Percentiles rank a stretch among this genome's conserved stretches.
Conservation (phyloP, 148 eudicot species). For the Pouteria glomerata region DNA sequence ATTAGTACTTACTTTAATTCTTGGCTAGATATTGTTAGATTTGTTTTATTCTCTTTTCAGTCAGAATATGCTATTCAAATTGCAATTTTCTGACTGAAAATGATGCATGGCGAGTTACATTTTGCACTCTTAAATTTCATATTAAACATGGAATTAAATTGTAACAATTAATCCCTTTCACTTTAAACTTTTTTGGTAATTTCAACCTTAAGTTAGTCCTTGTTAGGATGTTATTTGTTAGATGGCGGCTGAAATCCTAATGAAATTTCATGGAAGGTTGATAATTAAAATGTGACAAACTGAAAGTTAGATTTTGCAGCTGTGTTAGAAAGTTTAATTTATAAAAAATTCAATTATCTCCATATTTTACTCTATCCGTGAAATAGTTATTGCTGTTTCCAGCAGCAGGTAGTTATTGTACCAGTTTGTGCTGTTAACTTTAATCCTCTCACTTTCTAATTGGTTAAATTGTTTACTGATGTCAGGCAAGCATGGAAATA, state of each 20-base stretch:
- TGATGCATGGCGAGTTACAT: too few relatives aligned
- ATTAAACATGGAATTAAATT: too few relatives aligned
- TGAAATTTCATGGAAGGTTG: too few relatives aligned
- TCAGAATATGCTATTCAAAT: not conserved
- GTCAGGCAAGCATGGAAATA: conserved; percentile 93
- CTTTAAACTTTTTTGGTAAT: too few relatives aligned
- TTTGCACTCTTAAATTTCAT: too few relatives aligned
- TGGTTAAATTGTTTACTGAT: conserved; percentile 10
- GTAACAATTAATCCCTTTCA: too few relatives aligned
- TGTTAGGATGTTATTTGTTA: too few relatives aligned
- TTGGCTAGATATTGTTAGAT: not conserved
- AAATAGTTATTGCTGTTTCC: not conserved
- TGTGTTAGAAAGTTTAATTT: too few relatives aligned
- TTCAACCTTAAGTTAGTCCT: too few relatives aligned
- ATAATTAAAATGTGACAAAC: too few relatives aligned
- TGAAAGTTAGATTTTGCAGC: too few relatives aligned
- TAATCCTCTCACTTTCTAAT: conserved; percentile 5
- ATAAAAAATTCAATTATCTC: not conserved
- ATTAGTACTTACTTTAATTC: not conserved
- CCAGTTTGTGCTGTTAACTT: not conserved
- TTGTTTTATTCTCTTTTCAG: not conserved
- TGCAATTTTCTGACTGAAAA: not conserved
- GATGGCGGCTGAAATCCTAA: too few relatives aligned
- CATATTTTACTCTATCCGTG: not conserved
- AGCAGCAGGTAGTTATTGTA: not conserved